Conservation (phyloP, 768 basidiomycete genomes). For the Phylloporus rhodoxanthus region DNA sequence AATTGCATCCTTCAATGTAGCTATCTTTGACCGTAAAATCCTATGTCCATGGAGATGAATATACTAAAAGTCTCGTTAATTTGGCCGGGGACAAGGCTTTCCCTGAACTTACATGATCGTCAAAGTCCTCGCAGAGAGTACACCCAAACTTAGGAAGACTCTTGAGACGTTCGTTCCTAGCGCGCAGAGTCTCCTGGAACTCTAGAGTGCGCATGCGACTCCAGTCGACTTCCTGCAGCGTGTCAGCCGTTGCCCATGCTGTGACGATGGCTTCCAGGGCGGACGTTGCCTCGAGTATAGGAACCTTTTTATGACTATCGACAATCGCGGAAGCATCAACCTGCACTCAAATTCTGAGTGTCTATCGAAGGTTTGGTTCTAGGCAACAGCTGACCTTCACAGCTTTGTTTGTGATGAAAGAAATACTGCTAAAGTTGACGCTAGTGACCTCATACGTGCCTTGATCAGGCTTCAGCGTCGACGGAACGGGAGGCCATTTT, state of each 20-base stretch:
- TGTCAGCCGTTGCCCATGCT: slow-evolving; percentile 48
- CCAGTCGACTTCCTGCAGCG: slow-evolving; percentile 81
- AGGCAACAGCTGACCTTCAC: slow-evolving; percentile 73
- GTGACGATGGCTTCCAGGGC: slow-evolving; percentile 45
- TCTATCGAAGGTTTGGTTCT: background rate
- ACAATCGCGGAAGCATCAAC: slow-evolving; percentile 66
- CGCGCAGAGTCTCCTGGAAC: slow-evolving; percentile 77
- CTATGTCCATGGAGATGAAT: slow-evolving; percentile 67
- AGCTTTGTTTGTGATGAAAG: slow-evolving; percentile 60
- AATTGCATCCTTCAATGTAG: slow-evolving; percentile 71
- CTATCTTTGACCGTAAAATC: slow-evolving; percentile 67
- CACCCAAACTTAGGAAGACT: slow-evolving; percentile 45
- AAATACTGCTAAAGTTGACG: slow-evolving; percentile 68
- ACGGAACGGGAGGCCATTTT: slow-evolving; percentile 63
- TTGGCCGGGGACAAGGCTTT: background rate
- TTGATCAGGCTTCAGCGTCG: slow-evolving; percentile 41
- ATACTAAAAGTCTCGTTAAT: slow-evolving; percentile 50
- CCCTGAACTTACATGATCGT: slow-evolving; percentile 58
- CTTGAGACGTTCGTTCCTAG: slow-evolving; percentile 46
- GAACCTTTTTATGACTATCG: slow-evolving; percentile 55
- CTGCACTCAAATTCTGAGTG: slow-evolving; percentile 34
- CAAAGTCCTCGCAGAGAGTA: slow-evolving; percentile 59
- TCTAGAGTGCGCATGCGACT: slow-evolving; percentile 74
- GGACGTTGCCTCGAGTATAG: slow-evolving; percentile 52
- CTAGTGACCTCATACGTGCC: slow-evolving; percentile 60